Conservation (phyloP, 139 green algal species). For the Choricystis sp. region DNA sequence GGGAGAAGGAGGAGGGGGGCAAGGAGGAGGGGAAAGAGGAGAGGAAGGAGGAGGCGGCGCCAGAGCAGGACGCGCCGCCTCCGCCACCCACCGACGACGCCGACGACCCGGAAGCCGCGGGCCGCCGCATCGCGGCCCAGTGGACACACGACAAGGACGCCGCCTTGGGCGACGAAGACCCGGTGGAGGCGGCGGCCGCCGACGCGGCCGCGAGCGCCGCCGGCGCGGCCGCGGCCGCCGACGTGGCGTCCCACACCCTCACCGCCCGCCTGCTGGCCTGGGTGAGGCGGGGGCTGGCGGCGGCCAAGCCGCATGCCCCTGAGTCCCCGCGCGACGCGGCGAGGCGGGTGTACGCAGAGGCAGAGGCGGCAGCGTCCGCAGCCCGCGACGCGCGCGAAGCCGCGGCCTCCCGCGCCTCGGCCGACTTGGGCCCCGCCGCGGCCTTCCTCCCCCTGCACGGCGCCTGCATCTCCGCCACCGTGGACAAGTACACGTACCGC, state of each 20-base stretch:
- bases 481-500: conserved; percentile 61
- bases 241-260: not conserved
- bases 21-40: conserved; percentile 18
- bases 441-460: conserved; percentile 28
- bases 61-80: no score
- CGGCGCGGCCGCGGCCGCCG: not conserved
- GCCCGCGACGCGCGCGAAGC: not conserved
- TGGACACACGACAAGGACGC: conserved; percentile 36
- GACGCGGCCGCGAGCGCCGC: conserved; percentile 2
- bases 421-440: conserved; percentile 1
- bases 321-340: no score
- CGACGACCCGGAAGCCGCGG: conserved; percentile 24
- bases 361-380: not conserved
- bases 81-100: not conserved
- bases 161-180: not conserved
- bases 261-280: no score
- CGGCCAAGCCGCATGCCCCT: no score
- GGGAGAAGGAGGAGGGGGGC: conserved; percentile 13
- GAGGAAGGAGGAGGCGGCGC: conserved; percentile 3
- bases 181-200: conserved; percentile 2
- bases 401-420: no score
- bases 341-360: no score
- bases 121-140: conserved; percentile 38
- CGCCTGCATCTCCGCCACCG: conserved; percentile 27
- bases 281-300: no score